Conservation (phyloP, 768 basidiomycete species). For the Gloeophyllum trabeum region DNA sequence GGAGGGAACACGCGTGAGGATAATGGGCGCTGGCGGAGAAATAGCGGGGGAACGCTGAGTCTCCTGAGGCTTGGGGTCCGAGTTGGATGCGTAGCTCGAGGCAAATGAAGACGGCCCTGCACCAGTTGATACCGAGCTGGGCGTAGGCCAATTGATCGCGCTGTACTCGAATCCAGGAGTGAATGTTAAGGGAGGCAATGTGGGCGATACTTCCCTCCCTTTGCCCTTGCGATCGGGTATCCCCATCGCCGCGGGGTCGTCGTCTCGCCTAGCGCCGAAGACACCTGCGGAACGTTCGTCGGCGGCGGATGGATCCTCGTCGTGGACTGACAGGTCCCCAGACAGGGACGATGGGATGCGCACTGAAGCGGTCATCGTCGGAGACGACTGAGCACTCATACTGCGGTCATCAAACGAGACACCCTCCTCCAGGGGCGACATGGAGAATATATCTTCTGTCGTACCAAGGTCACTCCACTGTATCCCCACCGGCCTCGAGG, state of each 20-base stretch:
- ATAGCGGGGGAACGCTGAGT: slow-evolving; percentile 1
- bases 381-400: too few species aligned
- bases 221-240: slow-evolving; percentile 37
- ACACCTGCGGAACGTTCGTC: too few species aligned
- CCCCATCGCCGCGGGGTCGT: slow-evolving; percentile 3
- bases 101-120: slow-evolving; percentile 17
- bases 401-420: too few species aligned
- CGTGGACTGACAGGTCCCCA: too few species aligned
- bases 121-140: slow-evolving; percentile 12
- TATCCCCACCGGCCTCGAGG: not conserved
- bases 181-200: slow-evolving; percentile 57
- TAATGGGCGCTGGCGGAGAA: slow-evolving; percentile 5
- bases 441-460: slow-evolving; percentile 14
- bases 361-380: too few species aligned
- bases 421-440: slow-evolving; percentile 9
- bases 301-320: too few species aligned
- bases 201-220: slow-evolving; percentile 39
- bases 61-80: not conserved
- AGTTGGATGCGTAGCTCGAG: slow-evolving; percentile 11
- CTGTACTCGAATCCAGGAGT: slow-evolving; percentile 36
- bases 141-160: slow-evolving; percentile 8
- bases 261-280: too few species aligned
- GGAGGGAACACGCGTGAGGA: not conserved
- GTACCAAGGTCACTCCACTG: slow-evolving; percentile 14
- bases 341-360: too few species aligned